phyloP scores from a whole-genome alignment of 2,329 filamentous ascomycete genomes.

The Fusarium newnesense region DNA sequence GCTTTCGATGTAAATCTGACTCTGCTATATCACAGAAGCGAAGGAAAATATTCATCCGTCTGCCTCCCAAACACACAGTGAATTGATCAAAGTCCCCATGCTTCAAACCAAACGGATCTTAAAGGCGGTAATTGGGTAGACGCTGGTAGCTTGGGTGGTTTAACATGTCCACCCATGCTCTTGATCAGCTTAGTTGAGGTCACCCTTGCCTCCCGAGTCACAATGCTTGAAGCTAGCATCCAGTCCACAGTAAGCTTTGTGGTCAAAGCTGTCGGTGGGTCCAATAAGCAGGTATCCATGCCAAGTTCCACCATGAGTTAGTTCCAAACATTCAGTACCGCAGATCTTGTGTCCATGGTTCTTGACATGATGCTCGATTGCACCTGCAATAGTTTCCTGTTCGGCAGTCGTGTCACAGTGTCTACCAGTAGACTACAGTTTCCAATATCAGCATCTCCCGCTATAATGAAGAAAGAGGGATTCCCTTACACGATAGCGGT shows the following conservation, averaged over 20 bases:
- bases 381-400: neutral
- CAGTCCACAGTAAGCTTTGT: neutral
- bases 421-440: neutral
- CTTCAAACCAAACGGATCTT: neutral
- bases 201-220: neutral
- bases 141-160: neutral
- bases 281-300: neutral
- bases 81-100: accelerated
- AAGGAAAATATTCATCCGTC: neutral
- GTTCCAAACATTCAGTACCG: neutral
- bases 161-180: neutral
- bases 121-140: no score
- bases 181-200: neutral
- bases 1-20: neutral
- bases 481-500: neutral
- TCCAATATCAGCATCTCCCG: neutral
- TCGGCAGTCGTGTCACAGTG: neutral
- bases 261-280: neutral
- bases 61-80: neutral
- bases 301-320: neutral
- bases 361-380: neutral
- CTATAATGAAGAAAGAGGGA: neutral
- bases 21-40: neutral
- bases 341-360: neutral
- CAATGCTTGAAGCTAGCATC: neutral